phyloP scores from a whole-genome alignment of 345 rosid genomes.

The Salix viminalis region DNA sequence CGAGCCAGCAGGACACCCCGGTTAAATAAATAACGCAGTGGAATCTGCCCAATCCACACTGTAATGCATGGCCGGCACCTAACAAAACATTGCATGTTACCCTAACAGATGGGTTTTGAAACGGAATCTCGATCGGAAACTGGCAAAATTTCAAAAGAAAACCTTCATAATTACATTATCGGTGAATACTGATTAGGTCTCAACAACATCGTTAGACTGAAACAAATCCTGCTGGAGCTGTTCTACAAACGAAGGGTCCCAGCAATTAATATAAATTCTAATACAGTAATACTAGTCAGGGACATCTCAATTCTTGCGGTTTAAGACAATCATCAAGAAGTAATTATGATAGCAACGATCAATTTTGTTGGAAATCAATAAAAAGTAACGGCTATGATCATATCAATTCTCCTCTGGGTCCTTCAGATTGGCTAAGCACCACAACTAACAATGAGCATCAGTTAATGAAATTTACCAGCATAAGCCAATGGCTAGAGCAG shows the following conservation, averaged over 20 bases:
- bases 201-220: background rate
- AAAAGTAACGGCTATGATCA: background rate
- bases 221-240: background rate
- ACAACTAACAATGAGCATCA: background rate
- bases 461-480: no score
- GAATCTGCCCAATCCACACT: no score
- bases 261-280: background rate
- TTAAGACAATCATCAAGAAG: background rate
- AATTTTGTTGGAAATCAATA: background rate
- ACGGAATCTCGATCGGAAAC: background rate
- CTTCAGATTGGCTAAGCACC: background rate
- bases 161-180: background rate
- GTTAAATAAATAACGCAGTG: background rate
- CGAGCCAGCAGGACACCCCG: no score
- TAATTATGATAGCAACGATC: background rate
- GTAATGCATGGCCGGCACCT: background rate
- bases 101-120: background rate
- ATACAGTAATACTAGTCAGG: background rate
- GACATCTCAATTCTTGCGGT: background rate
- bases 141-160: background rate
- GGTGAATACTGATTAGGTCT: conserved; percentile 18
- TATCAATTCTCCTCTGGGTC: background rate
- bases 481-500: no score
- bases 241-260: background rate
- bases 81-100: background rate